Conservation (phyloP, 1,139 yeast genomes). For the Suhomyces guaymorum region DNA sequence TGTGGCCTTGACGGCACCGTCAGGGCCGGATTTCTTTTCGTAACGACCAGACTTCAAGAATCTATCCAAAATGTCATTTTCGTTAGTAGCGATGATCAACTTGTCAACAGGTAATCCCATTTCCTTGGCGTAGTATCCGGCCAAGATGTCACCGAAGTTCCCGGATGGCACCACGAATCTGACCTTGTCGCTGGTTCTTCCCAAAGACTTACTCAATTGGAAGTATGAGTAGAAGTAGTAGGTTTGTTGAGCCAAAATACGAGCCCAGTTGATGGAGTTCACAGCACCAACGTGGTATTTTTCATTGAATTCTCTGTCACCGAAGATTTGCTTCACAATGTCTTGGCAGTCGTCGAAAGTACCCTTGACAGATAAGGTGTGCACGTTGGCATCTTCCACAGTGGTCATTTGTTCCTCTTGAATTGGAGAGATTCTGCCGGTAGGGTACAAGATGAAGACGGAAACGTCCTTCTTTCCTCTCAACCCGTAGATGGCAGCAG, state of each 20-base stretch:
- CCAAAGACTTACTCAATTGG: constrained; percentile 50
- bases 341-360: constrained; percentile 99
- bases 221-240: constrained; percentile 93
- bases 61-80: constrained; percentile 91
- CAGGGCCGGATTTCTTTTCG: constrained; percentile 57
- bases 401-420: constrained; percentile 99
- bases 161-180: constrained; percentile 96
- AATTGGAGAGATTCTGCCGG: constrained; percentile 95
- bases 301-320: constrained; percentile 81
- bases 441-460: constrained; percentile 93
- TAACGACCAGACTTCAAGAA: constrained; percentile 85
- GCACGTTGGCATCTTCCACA: constrained; percentile 91
- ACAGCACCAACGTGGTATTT: constrained; percentile 96
- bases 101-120: constrained; percentile 93
- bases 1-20: constrained; percentile 75
- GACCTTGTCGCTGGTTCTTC: constrained; percentile 46
- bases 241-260: constrained; percentile 95
- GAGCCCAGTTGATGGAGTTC: constrained; percentile 98
- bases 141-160: constrained; percentile 95
- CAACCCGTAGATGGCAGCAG: constrained; percentile 97
- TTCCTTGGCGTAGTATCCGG: constrained; percentile 90
- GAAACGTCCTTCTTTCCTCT: constrained; percentile 96
- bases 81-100: constrained; percentile 91
- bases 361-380: constrained; percentile 91
- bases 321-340: constrained; percentile 88